phyloP scores from a whole-genome alignment of 2,329 filamentous ascomycete genomes.

The Talaromyces albobiverticillius region DNA sequence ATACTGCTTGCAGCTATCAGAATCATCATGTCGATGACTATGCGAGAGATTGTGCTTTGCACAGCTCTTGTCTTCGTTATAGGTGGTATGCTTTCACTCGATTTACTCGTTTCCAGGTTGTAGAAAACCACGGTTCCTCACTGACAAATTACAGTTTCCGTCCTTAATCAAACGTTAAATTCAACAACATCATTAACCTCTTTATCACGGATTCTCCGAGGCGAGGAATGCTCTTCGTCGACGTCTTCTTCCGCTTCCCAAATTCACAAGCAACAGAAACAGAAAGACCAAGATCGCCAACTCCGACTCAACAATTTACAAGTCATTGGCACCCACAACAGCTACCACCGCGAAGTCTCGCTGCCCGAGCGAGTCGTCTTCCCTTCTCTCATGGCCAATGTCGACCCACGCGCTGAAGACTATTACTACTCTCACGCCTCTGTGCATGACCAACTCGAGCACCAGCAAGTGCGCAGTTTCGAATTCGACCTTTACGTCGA shows the following conservation, averaged over 20 bases:
- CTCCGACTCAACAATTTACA: slow-evolving; percentile 15
- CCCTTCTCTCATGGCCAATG: slow-evolving; percentile 8
- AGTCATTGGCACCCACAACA: slow-evolving; percentile 15
- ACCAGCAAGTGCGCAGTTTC: slow-evolving; percentile 14
- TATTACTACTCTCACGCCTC: slow-evolving; percentile 16
- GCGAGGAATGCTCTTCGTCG: not conserved
- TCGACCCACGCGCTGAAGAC: slow-evolving; percentile 9
- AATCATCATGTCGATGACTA: slow-evolving; percentile 12
- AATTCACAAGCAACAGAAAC: slow-evolving; percentile 3
- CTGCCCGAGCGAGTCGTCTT: slow-evolving; percentile 11
- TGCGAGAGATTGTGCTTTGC: slow-evolving; percentile 15
- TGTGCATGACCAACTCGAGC: slow-evolving; percentile 15
- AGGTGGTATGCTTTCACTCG: slow-evolving; percentile 2
- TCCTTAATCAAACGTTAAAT: slow-evolving; percentile 13
- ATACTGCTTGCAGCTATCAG: too few relatives aligned
- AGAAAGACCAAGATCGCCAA: slow-evolving; percentile 3
- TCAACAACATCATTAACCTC: not conserved
- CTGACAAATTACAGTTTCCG: slow-evolving; percentile 5
- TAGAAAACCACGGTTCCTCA: not conserved
- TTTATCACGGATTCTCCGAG: not conserved
- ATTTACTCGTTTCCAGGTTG: too few relatives aligned
- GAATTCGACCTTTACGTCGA: slow-evolving; percentile 15
- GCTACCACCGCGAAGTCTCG: slow-evolving; percentile 16
- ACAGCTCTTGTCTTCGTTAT: slow-evolving; percentile 15
- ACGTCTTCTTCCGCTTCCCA: not conserved